Evolutionary conservation across 2,329 filamentous ascomycete species (phyloP), one percentile per base, ranked within the genome.

Genomic region (Penicillium sp.): DNA sequence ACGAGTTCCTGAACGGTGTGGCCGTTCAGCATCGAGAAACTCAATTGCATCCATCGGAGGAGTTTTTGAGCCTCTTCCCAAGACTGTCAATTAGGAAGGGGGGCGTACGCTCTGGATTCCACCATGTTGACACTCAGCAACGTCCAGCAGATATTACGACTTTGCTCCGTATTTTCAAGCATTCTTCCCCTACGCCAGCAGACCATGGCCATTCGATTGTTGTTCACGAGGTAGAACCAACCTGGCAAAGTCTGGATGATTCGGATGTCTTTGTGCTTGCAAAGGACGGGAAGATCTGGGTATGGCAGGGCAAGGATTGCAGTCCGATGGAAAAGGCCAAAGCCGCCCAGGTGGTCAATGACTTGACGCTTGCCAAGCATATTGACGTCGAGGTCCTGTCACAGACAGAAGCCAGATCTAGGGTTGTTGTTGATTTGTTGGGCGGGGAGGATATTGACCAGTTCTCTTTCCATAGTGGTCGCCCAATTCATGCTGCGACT

Each of bases 321-420:
- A 84, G 81, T 47, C 85, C 85, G 0, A 86, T 87, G 83, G 86
- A 89, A 65, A 88, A 86, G 73, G 81, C 81, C 46, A 86, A 85
- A 71, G 83, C 84, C 0, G 85, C 85, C 0, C 83, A 86, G 66
- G 83, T 88, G 2, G 85, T 88, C 4, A 80, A 86, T 30, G 55
- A 57, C 20, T 47, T 57, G 33, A 86, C 81, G 0, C 70, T 83
- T 7, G 83, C 83, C 12, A 88, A 87, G 65, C 55, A 85, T 61
- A 66, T 82, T 46, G 83, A 87, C 54, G 83, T 87, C 24, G 84
- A 88, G 67, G 85, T 89, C 8, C 66, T 88, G 5, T 78, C 83
- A 0, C 84, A 88, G 65, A 71, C 76, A 0, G 86, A 88, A 60
- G 55, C 55, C 3, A 33, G 55, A 14, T 52, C 55, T 9, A 79